Evolutionary conservation across 202 grass and related monocot species (phyloP).

Genomic region (Carex sylvatica): DNA sequence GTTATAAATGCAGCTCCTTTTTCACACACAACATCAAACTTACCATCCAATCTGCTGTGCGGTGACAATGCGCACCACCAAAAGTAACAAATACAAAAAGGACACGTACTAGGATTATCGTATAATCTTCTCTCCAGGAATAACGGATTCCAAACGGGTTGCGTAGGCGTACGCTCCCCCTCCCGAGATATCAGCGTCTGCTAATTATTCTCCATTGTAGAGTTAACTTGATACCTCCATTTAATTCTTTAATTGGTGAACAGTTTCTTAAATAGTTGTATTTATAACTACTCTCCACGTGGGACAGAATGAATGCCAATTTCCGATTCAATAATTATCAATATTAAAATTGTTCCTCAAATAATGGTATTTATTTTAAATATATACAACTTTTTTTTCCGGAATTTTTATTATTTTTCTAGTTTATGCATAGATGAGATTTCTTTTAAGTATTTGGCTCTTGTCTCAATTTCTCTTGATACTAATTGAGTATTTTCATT

Average conservation of each 20-base stretch:
- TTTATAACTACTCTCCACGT: neutral
- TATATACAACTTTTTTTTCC: no score
- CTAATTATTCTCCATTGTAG: neutral
- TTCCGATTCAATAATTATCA: no score
- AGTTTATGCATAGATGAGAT: no score
- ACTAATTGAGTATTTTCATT: no score
- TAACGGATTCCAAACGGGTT: conserved; percentile 9
- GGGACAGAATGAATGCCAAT: neutral
- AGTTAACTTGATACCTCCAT: neutral
- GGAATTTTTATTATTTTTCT: no score
- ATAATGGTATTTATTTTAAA: no score
- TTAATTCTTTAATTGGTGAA: neutral
- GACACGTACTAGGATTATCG: neutral
- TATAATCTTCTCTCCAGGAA: neutral
- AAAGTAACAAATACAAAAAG: neutral
- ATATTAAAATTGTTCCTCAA: no score
- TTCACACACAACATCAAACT: conserved; percentile 15
- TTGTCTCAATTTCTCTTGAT: no score
- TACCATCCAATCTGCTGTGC: neutral
- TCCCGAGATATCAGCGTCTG: neutral
- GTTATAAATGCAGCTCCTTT: neutral
- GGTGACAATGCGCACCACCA: neutral
- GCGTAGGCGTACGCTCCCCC: neutral
- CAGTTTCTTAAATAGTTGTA: neutral
- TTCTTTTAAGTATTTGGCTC: no score